A percentile compares a stretch with the other conserved stretches of the same genome.
These are phyloP conservation scores for Hebeloma cylindrosporum DNA, from an alignment of 768 basidiomycete species.

Conservation along the genomic window DNA sequence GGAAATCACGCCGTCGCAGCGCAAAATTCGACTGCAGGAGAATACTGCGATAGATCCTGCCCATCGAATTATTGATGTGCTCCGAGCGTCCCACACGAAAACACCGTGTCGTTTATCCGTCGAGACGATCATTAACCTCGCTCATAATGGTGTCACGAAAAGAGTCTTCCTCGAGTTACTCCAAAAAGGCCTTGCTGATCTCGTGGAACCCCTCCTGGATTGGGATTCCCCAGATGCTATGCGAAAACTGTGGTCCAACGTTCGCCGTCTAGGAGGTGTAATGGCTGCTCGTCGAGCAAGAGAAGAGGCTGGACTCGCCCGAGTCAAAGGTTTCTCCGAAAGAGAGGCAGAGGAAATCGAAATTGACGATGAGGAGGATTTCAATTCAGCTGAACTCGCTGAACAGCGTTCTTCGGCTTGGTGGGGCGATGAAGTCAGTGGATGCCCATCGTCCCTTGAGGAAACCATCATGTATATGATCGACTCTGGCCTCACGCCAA, in stretches of 20 bases:
- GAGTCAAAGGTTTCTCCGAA: slow-evolving; percentile 45
- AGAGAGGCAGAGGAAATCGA: slow-evolving; percentile 37
- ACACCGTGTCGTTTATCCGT: slow-evolving; percentile 49
- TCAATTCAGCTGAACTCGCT: slow-evolving; percentile 21
- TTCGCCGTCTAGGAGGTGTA: slow-evolving; percentile 42
- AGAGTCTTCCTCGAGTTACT: slow-evolving; percentile 40
- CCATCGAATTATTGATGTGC: slow-evolving; percentile 51
- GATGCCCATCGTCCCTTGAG: slow-evolving; percentile 59
- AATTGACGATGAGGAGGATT: slow-evolving; percentile 36
- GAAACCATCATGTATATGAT: slow-evolving; percentile 61
- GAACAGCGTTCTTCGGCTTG: slow-evolving; percentile 55
- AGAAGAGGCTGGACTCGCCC: slow-evolving; percentile 38
- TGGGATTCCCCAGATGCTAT: slow-evolving; percentile 47
- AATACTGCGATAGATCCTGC: slow-evolving; percentile 35
- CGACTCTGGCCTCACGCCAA: slow-evolving; percentile 59
- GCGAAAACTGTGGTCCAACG: slow-evolving; percentile 40
- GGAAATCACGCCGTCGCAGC: slow-evolving; percentile 42
- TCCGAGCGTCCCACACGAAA: slow-evolving; percentile 48
- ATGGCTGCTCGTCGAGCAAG: slow-evolving; percentile 39
- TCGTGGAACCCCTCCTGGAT: slow-evolving; percentile 39
- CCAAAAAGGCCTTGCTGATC: slow-evolving; percentile 31
- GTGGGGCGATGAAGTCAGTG: slow-evolving; percentile 69
- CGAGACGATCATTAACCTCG: slow-evolving; percentile 61
- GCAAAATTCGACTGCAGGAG: slow-evolving; percentile 44
- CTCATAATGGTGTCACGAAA: slow-evolving; percentile 58